phyloP scores from a whole-genome alignment of 495 filamentous ascomycete genomes.

The Bathelium albidoporum region DNA sequence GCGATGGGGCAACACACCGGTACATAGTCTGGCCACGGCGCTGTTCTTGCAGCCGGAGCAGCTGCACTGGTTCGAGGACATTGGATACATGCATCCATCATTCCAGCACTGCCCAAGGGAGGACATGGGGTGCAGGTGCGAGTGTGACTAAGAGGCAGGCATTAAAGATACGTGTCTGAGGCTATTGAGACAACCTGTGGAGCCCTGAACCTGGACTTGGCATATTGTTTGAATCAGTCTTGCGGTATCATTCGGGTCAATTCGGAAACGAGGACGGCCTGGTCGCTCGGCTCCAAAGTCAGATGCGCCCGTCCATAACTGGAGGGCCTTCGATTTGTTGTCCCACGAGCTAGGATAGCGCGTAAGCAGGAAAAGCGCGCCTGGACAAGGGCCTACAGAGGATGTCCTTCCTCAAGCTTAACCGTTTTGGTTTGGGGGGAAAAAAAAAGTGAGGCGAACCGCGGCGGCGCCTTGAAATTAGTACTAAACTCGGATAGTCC shows the following conservation, averaged over 20 bases:
- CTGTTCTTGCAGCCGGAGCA: slow-evolving; percentile 77
- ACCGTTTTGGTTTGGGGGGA: too few species aligned
- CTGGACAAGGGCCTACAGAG: too few species aligned
- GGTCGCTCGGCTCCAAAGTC: too few species aligned
- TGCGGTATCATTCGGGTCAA: neutral
- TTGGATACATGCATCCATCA: slow-evolving; percentile 90
- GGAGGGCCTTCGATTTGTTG: too few species aligned
- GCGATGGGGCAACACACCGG: slow-evolving; percentile 49
- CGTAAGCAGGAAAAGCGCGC: too few species aligned
- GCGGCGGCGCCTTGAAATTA: neutral
- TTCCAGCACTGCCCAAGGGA: slow-evolving; percentile 82
- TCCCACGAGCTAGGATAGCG: too few species aligned
- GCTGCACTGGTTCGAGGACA: slow-evolving; percentile 95
- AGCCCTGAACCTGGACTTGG: neutral
- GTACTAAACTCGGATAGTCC: neutral
- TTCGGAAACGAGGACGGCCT: neutral
- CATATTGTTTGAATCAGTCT: neutral
- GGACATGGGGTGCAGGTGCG: slow-evolving; percentile 3
- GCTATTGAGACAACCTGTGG: neutral
- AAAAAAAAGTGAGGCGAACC: neutral
- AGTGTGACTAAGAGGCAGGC: neutral
- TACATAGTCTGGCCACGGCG: slow-evolving; percentile 77
- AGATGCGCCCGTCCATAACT: too few species aligned
- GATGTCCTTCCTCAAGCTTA: too few species aligned
- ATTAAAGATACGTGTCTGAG: neutral